Evolutionary conservation across 164 flowering plant genomes (phyloP), one percentile per base, ranked within the genome.

Genomic region (Taxillus chinensis): DNA sequence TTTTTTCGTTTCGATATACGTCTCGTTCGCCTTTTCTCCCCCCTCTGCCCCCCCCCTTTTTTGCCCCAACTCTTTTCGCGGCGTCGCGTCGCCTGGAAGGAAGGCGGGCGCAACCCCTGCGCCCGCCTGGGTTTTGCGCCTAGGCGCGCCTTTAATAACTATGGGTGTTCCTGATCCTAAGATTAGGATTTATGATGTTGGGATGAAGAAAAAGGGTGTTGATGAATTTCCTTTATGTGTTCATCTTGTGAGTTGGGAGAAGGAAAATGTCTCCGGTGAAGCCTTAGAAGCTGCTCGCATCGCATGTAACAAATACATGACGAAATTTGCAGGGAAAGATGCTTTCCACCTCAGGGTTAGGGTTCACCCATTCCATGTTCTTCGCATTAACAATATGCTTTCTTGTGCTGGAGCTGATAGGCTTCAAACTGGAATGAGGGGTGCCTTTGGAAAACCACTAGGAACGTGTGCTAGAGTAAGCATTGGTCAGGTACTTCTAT

Each of bases 321-420:
- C 78, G 10, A 75, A 75, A 67, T 75, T 11, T 68, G 78, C 75
- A 3, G 78, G 78, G 40, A 74, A 74, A 41, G 78, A 74, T 68
- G 70, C 78, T 4, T 74, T 74, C 73, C 75, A 75, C 43, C 17
- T 75, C 46, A 68, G 78, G 41, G 75, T 75, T 10, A 71, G 78
- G 67, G 78, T 75, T 27, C 78, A 75, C 56, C 78, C 78, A 16
- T 75, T 75, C 67, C 78, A 75, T 67, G 78, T 75, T 8, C 58
- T 75, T 40, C 67, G 78, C 48, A 71, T 77, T 64, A 77, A 77
- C 71, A 77, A 77, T 66, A 77, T 77, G 80, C 72, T 77, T 65
- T 77, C 80, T 8, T 77, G 80, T 64, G 80, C 80, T 70, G 80
- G 80, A 49, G 80, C 80, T 61, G 80, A 77, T 77, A 74, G 79